Conservation (phyloP, 257 asterid species). For the Solanum arcanum region DNA sequence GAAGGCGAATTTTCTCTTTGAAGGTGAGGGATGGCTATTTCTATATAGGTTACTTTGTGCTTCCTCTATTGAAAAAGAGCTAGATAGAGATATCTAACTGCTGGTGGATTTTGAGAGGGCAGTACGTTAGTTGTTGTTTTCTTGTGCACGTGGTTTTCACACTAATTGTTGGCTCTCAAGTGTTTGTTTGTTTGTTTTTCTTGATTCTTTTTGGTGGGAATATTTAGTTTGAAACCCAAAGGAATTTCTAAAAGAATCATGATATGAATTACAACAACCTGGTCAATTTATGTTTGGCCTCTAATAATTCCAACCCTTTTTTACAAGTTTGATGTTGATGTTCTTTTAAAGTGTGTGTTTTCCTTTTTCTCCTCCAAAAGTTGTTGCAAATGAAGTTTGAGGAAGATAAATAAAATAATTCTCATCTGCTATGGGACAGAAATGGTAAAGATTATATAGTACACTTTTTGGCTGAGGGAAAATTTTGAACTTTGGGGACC, state of each 20-base stretch:
- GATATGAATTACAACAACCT: background rate
- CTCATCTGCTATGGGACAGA: background rate
- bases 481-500: background rate
- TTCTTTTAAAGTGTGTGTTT: background rate
- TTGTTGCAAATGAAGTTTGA: background rate
- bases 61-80: too few relatives aligned
- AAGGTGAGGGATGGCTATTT: constrained; percentile 82
- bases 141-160: background rate
- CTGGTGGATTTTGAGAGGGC: too few relatives aligned
- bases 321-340: background rate
- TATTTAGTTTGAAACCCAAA: too few relatives aligned
- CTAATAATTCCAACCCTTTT: background rate
- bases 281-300: background rate
- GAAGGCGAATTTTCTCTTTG: constrained; percentile 1
- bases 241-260: too few relatives aligned
- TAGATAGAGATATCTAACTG: fast-evolving
- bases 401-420: too few relatives aligned
- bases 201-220: background rate
- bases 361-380: background rate
- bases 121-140: background rate
- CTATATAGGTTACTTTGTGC: too few relatives aligned
- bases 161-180: background rate
- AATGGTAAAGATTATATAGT: background rate
- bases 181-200: background rate
- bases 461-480: background rate